Conservation (phyloP, 2,329 filamentous ascomycete genomes). For the Fusarium armeniacum region DNA sequence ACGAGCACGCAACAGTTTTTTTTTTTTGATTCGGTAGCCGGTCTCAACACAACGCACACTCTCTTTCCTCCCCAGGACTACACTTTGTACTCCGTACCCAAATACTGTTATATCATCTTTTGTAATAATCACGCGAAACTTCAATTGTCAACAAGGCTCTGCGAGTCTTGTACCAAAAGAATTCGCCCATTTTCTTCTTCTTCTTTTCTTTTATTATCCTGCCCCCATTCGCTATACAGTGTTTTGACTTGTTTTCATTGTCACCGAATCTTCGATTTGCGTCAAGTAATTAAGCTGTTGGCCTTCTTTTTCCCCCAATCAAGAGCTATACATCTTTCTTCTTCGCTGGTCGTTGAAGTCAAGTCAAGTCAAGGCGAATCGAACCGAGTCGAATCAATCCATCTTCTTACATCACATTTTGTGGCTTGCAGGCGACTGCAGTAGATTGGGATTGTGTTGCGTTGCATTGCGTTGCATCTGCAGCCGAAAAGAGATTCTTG, state of each 20-base stretch:
- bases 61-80: conserved; percentile 27
- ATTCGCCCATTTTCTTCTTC: conserved; percentile 28
- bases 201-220: conserved; percentile 3
- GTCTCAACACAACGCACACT: conserved; percentile 38
- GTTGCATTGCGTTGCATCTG: conserved; percentile 36
- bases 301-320: background rate
- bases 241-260: conserved; percentile 17
- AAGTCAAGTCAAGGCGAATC: conserved; percentile 4
- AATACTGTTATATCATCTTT: conserved; percentile 3
- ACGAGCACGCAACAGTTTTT: conserved; percentile 19
- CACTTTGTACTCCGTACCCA: background rate
- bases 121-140: conserved; percentile 26
- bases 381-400: conserved; percentile 13
- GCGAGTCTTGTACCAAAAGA: conserved; percentile 36
- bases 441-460: conserved; percentile 18
- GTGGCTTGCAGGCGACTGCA: conserved; percentile 35
- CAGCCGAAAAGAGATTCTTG: conserved; percentile 27
- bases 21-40: conserved; percentile 34
- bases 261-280: conserved; percentile 10
- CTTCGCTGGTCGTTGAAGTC: conserved; percentile 41
- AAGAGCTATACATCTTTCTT: conserved; percentile 20
- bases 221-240: conserved; percentile 39
- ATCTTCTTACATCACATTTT: conserved; percentile 39
- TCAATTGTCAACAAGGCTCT: conserved; percentile 30
- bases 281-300: conserved; percentile 15